Evolutionary conservation across 2,329 filamentous ascomycete species (phyloP), one percentile per base, ranked within the genome.

Genomic region (Trichoderma atroviride): DNA sequence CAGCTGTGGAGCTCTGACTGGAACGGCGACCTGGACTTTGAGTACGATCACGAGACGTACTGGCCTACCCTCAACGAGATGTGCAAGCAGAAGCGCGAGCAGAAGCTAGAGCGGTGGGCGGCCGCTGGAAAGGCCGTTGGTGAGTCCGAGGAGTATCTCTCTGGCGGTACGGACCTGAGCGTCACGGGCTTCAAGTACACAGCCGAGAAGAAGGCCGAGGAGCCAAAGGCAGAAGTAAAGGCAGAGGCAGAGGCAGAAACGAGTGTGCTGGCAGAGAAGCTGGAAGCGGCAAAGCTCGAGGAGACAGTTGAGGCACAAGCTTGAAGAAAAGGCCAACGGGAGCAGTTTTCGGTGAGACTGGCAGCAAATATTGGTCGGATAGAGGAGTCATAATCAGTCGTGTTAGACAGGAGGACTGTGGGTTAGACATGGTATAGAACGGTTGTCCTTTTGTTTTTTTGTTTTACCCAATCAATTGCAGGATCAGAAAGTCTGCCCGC

Each of bases 1-100:
- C 95, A 98, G 79, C 87, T 99, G 65, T 92, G 93, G 90, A 91
- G 89, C 75, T 85, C 89, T 69, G 89, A 92, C 75, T 85, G 83
- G 74, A 89, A 90, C 59, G 95, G 96, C 69, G 87, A 92, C 61
- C 87, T 97, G 71, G 87, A 94, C 70, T 98, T 99, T 78, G 90
- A 93, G 75, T 99, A 99, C 79, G 92, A 97, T 76, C 96, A 99
- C 81, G 82, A 85, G 1, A 80, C 84, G 19, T 99, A 97, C 84
- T 99, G 96, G 96, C 93, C 94, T 0, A 91, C 92, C 1, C 84
- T 99, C 71, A 88, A 89, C 75, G 86, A 88, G 75, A 80, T 97
- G 75, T 92, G 91, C 72, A 85, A 87, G 22, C 84, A 90, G 78
- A 88, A 87, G 73, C 87, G 88, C 60, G 86, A 86, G 31, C 87